Conservation (phyloP, 108 stramenopile genomes). For the Skeletonema potamos region DNA sequence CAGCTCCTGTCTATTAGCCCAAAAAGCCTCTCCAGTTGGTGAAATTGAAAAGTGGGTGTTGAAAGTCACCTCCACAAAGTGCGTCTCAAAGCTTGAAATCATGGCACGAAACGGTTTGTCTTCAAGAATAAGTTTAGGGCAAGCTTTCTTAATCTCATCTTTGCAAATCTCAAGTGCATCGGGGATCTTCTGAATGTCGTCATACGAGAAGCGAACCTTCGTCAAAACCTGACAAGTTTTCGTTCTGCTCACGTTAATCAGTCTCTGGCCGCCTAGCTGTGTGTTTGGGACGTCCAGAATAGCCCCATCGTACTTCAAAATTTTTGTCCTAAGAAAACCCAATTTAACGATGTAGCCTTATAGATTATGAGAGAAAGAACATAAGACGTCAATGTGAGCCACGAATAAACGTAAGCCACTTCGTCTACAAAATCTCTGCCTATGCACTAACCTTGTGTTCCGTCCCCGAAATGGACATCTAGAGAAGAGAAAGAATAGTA, state of each 20-base stretch:
- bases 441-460: no score
- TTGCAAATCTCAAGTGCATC: constrained; percentile 5
- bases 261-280: constrained; percentile 6
- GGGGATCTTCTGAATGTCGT: constrained; percentile 11
- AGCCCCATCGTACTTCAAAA: constrained; percentile 9
- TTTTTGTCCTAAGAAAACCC: constrained; percentile 39
- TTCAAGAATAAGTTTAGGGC: constrained; percentile 16
- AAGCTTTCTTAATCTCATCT: constrained; percentile 18
- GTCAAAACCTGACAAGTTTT: constrained; percentile 3
- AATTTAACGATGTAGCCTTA: constrained; percentile 45
- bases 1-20: constrained; percentile 42
- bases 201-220: constrained; percentile 11
- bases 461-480: constrained; percentile 31
- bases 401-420: no score
- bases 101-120: constrained; percentile 45
- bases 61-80: constrained; percentile 43
- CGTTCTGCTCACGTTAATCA: constrained; percentile 4
- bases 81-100: constrained; percentile 37
- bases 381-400: no score
- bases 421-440: no score
- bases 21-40: constrained; percentile 47
- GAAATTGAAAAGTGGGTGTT: constrained; percentile 43
- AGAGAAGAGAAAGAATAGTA: no score
- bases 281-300: constrained; percentile 13
- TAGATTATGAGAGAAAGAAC: no score